Evolutionary conservation across 306 rosid genomes (phyloP), one percentile per base, ranked within the genome.

Genomic region (Medicago truncatula): DNA sequence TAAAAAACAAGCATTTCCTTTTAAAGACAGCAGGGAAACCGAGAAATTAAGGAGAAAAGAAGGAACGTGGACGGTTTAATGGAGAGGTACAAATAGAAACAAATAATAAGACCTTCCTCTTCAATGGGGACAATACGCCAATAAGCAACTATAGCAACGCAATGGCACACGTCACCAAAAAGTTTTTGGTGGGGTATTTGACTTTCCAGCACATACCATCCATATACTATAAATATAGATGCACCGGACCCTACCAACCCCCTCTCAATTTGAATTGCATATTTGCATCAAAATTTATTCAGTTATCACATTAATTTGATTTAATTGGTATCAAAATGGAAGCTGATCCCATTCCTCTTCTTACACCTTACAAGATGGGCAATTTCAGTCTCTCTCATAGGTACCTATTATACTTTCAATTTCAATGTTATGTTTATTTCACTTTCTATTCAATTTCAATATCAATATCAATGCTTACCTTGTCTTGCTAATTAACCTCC

Each of bases 61-160:
- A 63, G 4, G 70, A 64, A 64, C 47, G 49, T 64, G 49, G 28
- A 38, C 70, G 47, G 28, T 63, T 38, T 63, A 16, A 7, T 9
- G 69, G 69, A 9, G 9, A 63, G 47, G 12, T 63, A 8, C 43
- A n/a, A n/a, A n/a, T n/a, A n/a, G n/a, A n/a, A n/a, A n/a, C n/a
- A n/a, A n/a, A n/a, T n/a, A n/a, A n/a, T n/a, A 39, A 39, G 41
- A 5, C 7, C 41, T 39, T 7, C 41, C 8, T 7, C 8, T 40
- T 8, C 8, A 7, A 6, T 39, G 8, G 7, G 7, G 9, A 39
- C 8, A 36, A n/a, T n/a, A n/a, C n/a, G 40, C 40, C 1, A 4
- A 41, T 4, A 9, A 5, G 12, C 10, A 12, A 3, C 1, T 61
- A 4, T 61, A 10, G 44, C 9, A 14, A 31, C 67, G 44, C 67